Evolutionary conservation across 129 eudicot species (phyloP), one percentile per base, ranked within the genome.

Genomic region (Calendula officinalis): DNA sequence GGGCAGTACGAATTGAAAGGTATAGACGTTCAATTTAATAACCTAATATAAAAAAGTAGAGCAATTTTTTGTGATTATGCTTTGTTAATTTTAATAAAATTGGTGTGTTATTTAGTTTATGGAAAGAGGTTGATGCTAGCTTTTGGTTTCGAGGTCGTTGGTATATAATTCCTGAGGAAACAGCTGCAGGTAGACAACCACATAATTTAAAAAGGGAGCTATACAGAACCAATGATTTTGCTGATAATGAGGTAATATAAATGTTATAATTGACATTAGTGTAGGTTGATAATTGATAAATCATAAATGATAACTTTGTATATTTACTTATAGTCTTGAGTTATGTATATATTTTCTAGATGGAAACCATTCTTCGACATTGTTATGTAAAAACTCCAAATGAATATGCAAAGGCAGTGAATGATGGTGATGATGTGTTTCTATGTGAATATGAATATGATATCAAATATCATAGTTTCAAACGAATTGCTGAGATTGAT

Each of bases 81-180:
- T 71, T 45, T 46, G 43, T 53, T 22, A 10, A 33, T 43, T 53
- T 34, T 13, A n/a, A 10, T 11, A 11, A 12, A 5, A 7, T 45
- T 17, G 49, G 6, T 34, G 34, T 40, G 37, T 32, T 52, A 37
- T 14, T 15, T 56, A 92, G 99, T 66, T 72, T 92, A 50, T 92
- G 99, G 96, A 92, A 82, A 66, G 99, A 92, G 69, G 83, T 83
- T 66, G 95, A 88, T 73, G 95, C 90, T 67, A 85, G 77, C 70
- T 92, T 74, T 34, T 85, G 96, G 96, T 85, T 71, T 67, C 84
- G 91, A 38, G 96, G 80, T 11, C 89, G 75, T 14, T 92, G 99
- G 99, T 92, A 88, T 75, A 69, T 86, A n/a, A 88, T 88, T 68
- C 99, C 99, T 1, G 99, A 92, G 52, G 99, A 92, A 80, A 88